phyloP scores from a whole-genome alignment of 2,329 filamentous ascomycete genomes.

The Colletotrichum sp. region DNA sequence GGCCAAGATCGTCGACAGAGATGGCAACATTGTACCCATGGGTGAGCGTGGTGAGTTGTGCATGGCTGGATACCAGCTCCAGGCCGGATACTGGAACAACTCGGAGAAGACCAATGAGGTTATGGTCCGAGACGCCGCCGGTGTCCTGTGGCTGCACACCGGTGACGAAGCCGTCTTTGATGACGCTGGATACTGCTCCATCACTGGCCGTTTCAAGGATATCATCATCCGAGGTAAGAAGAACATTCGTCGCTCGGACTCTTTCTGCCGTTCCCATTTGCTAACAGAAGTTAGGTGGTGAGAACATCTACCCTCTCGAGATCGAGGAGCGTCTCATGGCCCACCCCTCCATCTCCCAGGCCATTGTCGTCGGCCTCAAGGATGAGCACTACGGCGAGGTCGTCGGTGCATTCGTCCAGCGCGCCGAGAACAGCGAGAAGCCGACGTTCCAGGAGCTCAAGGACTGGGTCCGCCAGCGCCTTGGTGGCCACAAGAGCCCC shows the following conservation, averaged over 20 bases:
- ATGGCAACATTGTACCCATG: constrained; percentile 68
- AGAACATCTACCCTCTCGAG: constrained; percentile 77
- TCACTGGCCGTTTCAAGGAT: constrained; percentile 79
- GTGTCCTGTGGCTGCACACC: constrained; percentile 67
- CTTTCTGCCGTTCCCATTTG: background rate
- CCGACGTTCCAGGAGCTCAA: constrained; percentile 60
- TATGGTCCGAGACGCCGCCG: constrained; percentile 57
- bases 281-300: constrained; percentile 56
- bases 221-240: constrained; percentile 72
- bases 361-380: constrained; percentile 72
- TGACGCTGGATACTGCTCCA: constrained; percentile 70
- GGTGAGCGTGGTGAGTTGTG: constrained; percentile 76
- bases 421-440: constrained; percentile 34
- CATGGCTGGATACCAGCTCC: constrained; percentile 78
- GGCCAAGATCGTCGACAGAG: constrained; percentile 77
- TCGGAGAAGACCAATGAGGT: constrained; percentile 72
- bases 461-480: constrained; percentile 63
- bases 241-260: background rate
- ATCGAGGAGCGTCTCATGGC: constrained; percentile 74
- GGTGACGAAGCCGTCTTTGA: constrained; percentile 74
- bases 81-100: constrained; percentile 71
- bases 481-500: constrained; percentile 73
- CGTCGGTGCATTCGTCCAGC: constrained; percentile 67
- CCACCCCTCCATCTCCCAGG: constrained; percentile 65
- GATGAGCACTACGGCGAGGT: constrained; percentile 77